These are phyloP conservation scores for Cladosporium sp. DNA, from an alignment of 2,329 filamentous ascomycete species.

Conservation along the genomic window DNA sequence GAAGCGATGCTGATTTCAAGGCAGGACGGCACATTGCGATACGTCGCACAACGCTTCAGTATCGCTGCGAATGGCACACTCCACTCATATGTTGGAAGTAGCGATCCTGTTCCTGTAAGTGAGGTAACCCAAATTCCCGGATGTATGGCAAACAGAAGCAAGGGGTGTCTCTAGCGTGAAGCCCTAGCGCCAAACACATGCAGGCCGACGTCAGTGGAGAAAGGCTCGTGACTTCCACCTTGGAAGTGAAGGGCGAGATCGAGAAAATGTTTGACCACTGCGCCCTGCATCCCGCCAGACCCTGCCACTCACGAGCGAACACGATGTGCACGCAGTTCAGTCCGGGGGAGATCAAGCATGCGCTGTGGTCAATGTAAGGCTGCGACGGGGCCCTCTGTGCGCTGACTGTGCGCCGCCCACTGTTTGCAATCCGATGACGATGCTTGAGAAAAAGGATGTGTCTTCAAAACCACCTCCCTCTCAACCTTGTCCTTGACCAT, in stretches of 20 bases:
- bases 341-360: background rate
- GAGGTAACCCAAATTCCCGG: too few relatives aligned
- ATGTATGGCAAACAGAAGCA: too few relatives aligned
- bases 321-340: background rate
- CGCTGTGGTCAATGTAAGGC: background rate
- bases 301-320: slow-evolving; percentile 6
- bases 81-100: too few relatives aligned
- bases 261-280: background rate
- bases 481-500: background rate
- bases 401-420: background rate
- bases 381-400: background rate
- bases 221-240: slow-evolving; percentile 6
- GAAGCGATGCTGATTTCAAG: too few relatives aligned
- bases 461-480: background rate
- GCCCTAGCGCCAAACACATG: background rate
- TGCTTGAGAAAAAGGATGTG: background rate
- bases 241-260: too few relatives aligned
- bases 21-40: too few relatives aligned
- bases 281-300: background rate
- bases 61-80: too few relatives aligned
- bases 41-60: too few relatives aligned
- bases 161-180: too few relatives aligned
- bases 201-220: slow-evolving; percentile 5
- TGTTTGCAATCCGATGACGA: background rate
- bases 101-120: too few relatives aligned